Evolutionary conservation across 768 basidiomycete genomes (phyloP).

Genomic region (Gyrodon lividus): DNA sequence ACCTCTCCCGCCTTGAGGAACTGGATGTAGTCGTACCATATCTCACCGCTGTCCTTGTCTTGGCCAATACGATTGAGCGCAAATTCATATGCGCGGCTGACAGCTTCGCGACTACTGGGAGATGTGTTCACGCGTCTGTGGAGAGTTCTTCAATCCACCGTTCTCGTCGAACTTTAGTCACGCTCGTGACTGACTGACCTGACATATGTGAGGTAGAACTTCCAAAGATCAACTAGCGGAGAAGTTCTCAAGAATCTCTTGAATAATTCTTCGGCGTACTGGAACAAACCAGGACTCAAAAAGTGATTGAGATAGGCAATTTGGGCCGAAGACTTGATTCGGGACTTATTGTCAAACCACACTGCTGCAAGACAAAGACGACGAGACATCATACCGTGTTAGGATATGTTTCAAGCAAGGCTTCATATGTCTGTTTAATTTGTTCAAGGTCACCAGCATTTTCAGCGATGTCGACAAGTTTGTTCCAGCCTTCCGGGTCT

Average conservation of each 20-base stretch:
- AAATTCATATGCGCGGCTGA: conserved; percentile 91
- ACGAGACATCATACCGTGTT: conserved; percentile 73
- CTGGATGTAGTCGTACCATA: conserved; percentile 93
- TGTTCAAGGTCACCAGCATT: conserved; percentile 73
- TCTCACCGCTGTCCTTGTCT: conserved; percentile 88
- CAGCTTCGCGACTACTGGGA: conserved; percentile 67
- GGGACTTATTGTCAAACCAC: conserved; percentile 22
- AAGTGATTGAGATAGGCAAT: conserved; percentile 83
- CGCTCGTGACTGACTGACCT: conserved; percentile 56
- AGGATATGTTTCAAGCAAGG: conserved; percentile 80
- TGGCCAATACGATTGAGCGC: conserved; percentile 86
- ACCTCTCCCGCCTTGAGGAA: conserved; percentile 83
- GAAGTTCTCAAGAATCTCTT: conserved; percentile 81
- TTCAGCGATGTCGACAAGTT: conserved; percentile 76
- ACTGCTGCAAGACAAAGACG: conserved; percentile 23
- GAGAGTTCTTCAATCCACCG: conserved; percentile 12
- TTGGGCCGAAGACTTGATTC: conserved; percentile 71
- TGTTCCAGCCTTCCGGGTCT: conserved; percentile 78
- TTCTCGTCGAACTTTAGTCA: conserved; percentile 5
- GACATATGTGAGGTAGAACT: conserved; percentile 91
- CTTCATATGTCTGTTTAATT: conserved; percentile 80
- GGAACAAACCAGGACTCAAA: conserved; percentile 62
- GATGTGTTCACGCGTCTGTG: conserved; percentile 67
- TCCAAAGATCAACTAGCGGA: conserved; percentile 88
- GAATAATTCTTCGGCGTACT: conserved; percentile 85